Base-by-base conservation (phyloP, 768 basidiomycete genomes). In the Lactifluus pinguis region DNA sequence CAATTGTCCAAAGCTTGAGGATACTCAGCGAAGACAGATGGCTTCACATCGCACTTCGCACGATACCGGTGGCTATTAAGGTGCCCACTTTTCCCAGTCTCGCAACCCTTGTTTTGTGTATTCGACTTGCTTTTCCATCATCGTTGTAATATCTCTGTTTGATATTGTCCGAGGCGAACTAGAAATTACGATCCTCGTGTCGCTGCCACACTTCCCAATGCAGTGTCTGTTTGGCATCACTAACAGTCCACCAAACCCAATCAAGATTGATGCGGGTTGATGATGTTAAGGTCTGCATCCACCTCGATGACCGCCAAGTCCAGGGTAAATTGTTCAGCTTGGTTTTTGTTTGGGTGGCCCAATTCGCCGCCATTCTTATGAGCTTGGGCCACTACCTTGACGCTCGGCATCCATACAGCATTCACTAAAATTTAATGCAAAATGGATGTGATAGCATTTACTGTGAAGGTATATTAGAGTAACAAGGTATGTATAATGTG, bases 1-100 rank as follows among this genome's bases (percentile, higher is more conserved):
- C 8, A 95, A 95, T 69, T 99, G 97, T 69, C 97, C 97, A 19
- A 99, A 98, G 73, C 76, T 97, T 64, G 95, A 98, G 73, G 97
- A 99, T 66, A 82, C 85, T 0, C 92, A 97, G 69, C 78, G 95
- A 54, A 76, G 97, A 68, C 88, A 89, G 72, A 87, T 95, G 82
- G 94, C 93, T 11, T 85, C 89, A 25, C 92, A 95, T 68, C 77
- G 92, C 47, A 80, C 80, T 51, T 76, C 76, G 10, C 83, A 90
- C 53, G 83, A 79, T 47, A 86, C 83, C 51, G 90, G 87, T 14
- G 79, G 80, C 6, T 64, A 63, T 51, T 66, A 17, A 58, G 41
- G 32, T 11, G 25, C 25, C 32, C 3, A 19, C 45, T 41, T 25
- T 32, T 38, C 15, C 19, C 13, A 7, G 42, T 54, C 1, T 32